Evolutionary conservation across 2,329 filamentous ascomycete species (phyloP), one percentile per base, ranked within the genome.

Genomic region (Reticulascus tulasneorum): DNA sequence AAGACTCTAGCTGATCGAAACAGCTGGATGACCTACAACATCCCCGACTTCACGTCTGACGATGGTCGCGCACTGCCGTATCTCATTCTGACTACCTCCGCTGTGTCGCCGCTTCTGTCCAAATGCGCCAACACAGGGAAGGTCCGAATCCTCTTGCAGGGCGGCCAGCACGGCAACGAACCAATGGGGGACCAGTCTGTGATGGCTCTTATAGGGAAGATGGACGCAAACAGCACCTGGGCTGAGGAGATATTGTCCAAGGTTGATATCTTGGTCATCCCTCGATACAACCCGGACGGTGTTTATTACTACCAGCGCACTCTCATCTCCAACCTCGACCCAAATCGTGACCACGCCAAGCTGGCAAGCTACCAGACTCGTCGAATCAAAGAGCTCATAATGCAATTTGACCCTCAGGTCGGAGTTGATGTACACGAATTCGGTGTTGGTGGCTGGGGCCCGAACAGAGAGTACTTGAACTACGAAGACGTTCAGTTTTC

Each of bases 361-460:
- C 48, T 59, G 2, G 55, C 51, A 3, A 47, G 55, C 6, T 45
- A 55, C 38, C 55, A 59, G 32, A 59, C 56, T 0, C 47, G 51
- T 7, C 42, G 49, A 17, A 54, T 59, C 26, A 59, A 59, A 41
- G 29, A 45, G 20, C 36, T 58, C 0, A 45, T 57, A 7, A 47
- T 35, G 9, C 40, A 50, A 7, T 59, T 53, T 29, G 38, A 35
- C 7, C 55, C 56, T 0, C 55, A 59, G 12, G 46, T 59, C 10
- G 52, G 50, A 2, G 46, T 59, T 5, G 56, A 59, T n/a, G 53
- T 54, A 45, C 56, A 59, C 22, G 56, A 59, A 33, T 59, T 57
- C 23, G 45, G 44, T 1, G 48, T 55, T 0, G 25, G 17, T 10
- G 36, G 29, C 11, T 29, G 20, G 26, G 30, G 21, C 26, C 15